These are phyloP conservation scores for Globisporangium sylvaticum DNA, from an alignment of 352 stramenopile species.

Conservation along the genomic window DNA sequence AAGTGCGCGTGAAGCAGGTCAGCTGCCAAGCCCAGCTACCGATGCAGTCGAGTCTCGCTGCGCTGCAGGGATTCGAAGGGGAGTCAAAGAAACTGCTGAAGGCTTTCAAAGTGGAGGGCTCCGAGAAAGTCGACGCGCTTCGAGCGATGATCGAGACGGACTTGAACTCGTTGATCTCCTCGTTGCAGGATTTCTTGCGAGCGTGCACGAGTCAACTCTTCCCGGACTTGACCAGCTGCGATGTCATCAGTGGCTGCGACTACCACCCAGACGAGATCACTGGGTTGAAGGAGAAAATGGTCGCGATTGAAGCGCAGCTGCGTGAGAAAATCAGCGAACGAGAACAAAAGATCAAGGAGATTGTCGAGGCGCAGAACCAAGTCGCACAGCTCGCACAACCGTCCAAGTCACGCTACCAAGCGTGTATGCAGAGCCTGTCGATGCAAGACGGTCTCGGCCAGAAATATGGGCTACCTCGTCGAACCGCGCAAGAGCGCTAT, in stretches of 20 bases:
- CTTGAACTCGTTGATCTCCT: constrained; percentile 24
- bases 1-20: constrained; percentile 45
- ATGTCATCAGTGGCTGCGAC: constrained; percentile 74
- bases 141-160: constrained; percentile 28
- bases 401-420: constrained; percentile 72
- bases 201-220: constrained; percentile 54
- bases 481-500: constrained; percentile 80
- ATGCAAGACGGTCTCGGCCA: constrained; percentile 88
- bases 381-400: constrained; percentile 29
- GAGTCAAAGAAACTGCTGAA: constrained; percentile 69
- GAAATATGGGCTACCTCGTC: constrained; percentile 84
- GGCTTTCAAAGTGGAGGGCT: constrained; percentile 34
- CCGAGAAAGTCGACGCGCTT: constrained; percentile 25
- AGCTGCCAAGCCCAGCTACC: constrained; percentile 56
- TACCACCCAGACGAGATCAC: constrained; percentile 80
- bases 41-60: constrained; percentile 70
- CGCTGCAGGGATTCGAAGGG: constrained; percentile 81
- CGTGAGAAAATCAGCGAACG: constrained; percentile 29
- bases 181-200: constrained; percentile 50
- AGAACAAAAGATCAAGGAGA: constrained; percentile 29
- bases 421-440: constrained; percentile 73
- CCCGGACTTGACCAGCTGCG: constrained; percentile 49
- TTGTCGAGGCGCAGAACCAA: constrained; percentile 30
- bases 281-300: constrained; percentile 35
- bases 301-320: constrained; percentile 35